phyloP scores from a whole-genome alignment of 805 yeast species.

The Saturnispora sanitii region DNA sequence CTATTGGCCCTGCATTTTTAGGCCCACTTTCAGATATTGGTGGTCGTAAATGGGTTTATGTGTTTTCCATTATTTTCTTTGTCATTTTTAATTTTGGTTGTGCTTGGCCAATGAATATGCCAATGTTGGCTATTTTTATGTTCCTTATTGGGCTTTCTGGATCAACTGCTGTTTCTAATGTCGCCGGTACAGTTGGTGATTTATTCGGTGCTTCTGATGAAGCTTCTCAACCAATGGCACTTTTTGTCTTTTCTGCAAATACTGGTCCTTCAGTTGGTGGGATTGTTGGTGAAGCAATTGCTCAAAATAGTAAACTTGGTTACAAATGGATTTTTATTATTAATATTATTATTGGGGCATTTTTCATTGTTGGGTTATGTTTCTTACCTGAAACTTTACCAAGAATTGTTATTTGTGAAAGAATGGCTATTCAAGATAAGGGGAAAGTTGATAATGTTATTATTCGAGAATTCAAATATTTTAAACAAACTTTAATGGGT shows the following conservation, averaged over 20 bases:
- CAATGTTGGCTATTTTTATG: conserved; percentile 27
- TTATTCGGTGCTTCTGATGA: conserved; percentile 27
- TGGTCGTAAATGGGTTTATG: conserved; percentile 31
- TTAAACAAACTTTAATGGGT: conserved; percentile 12
- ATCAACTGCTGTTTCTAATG: conserved; percentile 27
- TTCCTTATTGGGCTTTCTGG: conserved; percentile 26
- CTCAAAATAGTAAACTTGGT: conserved; percentile 23
- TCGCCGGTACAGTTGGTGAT: conserved; percentile 30
- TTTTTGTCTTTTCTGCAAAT: conserved; percentile 28
- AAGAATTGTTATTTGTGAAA: conserved; percentile 27
- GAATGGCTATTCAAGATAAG: conserved; percentile 21
- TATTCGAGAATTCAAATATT: conserved; percentile 21
- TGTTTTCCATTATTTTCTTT: conserved; percentile 23
- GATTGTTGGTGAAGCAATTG: conserved; percentile 29
- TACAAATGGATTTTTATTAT: conserved; percentile 27
- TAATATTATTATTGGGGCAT: conserved; percentile 26
- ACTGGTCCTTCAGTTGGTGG: conserved; percentile 30
- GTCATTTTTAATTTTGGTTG: conserved; percentile 27
- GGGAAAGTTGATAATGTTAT: conserved; percentile 16
- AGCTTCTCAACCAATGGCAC: conserved; percentile 29
- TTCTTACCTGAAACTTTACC: conserved; percentile 30
- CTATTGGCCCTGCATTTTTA: conserved; percentile 28
- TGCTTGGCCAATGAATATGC: conserved; percentile 27
- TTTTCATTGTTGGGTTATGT: conserved; percentile 14
- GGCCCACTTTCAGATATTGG: conserved; percentile 30